These are phyloP conservation scores for Leccinellum luteum DNA, from an alignment of 768 basidiomycete species.

Conservation along the genomic window DNA sequence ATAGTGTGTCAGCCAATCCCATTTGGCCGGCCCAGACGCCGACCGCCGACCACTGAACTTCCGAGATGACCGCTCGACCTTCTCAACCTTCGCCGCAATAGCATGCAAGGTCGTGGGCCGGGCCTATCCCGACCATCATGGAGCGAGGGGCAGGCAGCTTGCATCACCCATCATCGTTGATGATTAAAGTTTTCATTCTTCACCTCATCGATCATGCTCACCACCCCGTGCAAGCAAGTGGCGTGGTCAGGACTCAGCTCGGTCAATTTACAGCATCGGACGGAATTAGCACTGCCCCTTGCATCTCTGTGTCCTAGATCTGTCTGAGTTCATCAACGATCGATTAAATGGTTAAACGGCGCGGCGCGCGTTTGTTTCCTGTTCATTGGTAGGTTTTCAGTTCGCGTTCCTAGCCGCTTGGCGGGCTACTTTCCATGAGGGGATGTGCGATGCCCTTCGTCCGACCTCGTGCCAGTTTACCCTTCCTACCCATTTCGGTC, in stretches of 20 bases:
- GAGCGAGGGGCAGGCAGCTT: not conserved
- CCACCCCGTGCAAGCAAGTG: constrained; percentile 1
- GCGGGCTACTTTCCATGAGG: constrained; percentile 25
- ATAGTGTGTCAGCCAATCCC: constrained; percentile 21
- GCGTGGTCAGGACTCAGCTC: constrained; percentile 1
- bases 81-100: constrained; percentile 7
- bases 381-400: constrained; percentile 13
- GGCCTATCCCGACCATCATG: constrained; percentile 1
- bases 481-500: constrained; percentile 25
- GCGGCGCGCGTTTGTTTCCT: constrained; percentile 7
- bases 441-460: constrained; percentile 20
- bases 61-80: constrained; percentile 16
- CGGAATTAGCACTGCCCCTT: constrained; percentile 3
- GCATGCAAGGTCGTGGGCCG: constrained; percentile 4
- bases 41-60: not conserved
- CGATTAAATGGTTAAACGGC: constrained; percentile 9
- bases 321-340: constrained; percentile 2
- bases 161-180: constrained; percentile 2
- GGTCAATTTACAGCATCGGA: constrained; percentile 4
- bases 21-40: not conserved
- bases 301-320: constrained; percentile 13
- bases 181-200: not conserved
- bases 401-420: constrained; percentile 20
- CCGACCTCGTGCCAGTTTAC: constrained; percentile 31
- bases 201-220: constrained; percentile 6